Conservation (phyloP, 2,329 filamentous ascomycete genomes). For the Pseudogymnoascus sp. region DNA sequence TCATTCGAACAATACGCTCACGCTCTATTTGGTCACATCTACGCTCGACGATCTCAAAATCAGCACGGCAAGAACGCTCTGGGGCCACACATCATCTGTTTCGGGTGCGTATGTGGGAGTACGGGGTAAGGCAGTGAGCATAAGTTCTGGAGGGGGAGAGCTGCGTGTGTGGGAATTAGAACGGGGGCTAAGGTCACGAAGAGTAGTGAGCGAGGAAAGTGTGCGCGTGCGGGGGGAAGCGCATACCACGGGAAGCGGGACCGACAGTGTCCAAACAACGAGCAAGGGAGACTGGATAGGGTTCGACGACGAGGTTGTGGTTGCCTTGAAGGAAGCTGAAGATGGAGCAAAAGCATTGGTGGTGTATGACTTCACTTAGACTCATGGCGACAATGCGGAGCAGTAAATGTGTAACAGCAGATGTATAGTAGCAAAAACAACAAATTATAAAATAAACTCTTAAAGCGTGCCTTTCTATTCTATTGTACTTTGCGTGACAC, state of each 20-base stretch:
- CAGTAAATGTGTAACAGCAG: neutral
- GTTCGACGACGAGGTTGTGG: slow-evolving; percentile 66
- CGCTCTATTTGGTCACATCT: slow-evolving; percentile 60
- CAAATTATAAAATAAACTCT: too few relatives aligned
- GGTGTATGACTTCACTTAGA: slow-evolving; percentile 61
- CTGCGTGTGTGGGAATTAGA: slow-evolving; percentile 64
- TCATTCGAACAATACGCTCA: slow-evolving; percentile 65
- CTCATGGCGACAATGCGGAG: neutral
- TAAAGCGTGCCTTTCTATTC: too few relatives aligned
- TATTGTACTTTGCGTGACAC: neutral
- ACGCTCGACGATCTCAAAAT: slow-evolving; percentile 49
- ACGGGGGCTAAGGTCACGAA: slow-evolving; percentile 42
- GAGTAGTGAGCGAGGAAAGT: slow-evolving; percentile 40
- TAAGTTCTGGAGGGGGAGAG: slow-evolving; percentile 44
- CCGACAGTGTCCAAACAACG: neutral
- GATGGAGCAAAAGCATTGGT: slow-evolving; percentile 53
- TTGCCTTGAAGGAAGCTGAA: slow-evolving; percentile 53
- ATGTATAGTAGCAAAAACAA: neutral
- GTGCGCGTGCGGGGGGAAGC: slow-evolving; percentile 43
- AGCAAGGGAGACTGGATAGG: slow-evolving; percentile 53
- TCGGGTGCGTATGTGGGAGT: slow-evolving; percentile 61
- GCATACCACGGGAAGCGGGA: slow-evolving; percentile 12
- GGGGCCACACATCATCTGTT: slow-evolving; percentile 67
- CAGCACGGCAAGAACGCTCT: slow-evolving; percentile 54
- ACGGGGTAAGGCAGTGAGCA: slow-evolving; percentile 62